Base-by-base conservation (phyloP, 2,329 filamentous ascomycete species). In the Neonectria magnoliae region DNA sequence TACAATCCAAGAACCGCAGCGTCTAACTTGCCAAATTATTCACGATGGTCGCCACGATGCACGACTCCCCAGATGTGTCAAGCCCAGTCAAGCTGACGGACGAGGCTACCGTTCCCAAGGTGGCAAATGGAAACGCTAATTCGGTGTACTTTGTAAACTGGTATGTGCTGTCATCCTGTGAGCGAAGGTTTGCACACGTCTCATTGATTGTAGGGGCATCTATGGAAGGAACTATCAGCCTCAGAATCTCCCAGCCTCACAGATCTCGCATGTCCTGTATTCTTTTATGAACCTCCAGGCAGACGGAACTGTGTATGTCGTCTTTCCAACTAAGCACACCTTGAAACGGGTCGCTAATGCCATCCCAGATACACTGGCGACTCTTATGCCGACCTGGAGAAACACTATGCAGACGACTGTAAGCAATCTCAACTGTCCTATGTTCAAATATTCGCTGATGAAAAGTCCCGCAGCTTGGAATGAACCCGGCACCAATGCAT, bases 201-300 rank as follows among this genome's bases (percentile, higher is more conserved):
- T 67, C 3, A 69, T 18, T 3, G 3, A 8, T 4, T 10, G 2
- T 3, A 85, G 84, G 91, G 90, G 87, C 36, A 92, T 93, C 62
- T 95, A 96, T 74, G 90, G 81, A 18, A 86, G 93, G 54, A 87
- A 92, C 70, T 93, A 91, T 75, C 85, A 91, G 55, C 90, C 92
- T 0, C 84, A 90, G 55, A 83, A 93, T 69, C 84, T 97, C 11
- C 90, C 91, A 0, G 87, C 84, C 2, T 82, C 87, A 1, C 83
- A 92, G 67, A 80, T 97, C 44, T 94, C 90, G 0, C 92, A 95
- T 71, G 82, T 97, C 1, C 83, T 97, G 2, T 97, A 87, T 74
- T 86, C 93, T 4, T 97, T 97, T 76, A 90, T 92, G 69, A 93
- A 96, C 72, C 79, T 96, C n/a, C 82, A 83, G 5, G 77, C 86